These are phyloP conservation scores for Drechmeria coniospora DNA, from an alignment of 2,329 filamentous ascomycete genomes.

Conservation along the genomic window DNA sequence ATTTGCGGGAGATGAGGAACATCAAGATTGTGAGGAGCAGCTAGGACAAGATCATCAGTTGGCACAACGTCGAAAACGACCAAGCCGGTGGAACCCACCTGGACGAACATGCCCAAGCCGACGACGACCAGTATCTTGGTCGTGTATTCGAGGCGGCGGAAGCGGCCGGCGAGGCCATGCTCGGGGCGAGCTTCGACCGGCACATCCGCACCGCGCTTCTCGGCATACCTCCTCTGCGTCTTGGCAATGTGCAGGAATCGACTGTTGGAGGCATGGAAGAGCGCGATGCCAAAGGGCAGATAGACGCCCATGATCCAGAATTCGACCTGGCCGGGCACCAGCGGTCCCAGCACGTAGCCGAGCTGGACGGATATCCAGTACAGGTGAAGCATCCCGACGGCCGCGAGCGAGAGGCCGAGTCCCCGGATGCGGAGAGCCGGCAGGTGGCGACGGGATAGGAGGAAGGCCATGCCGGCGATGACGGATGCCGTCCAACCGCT, in stretches of 20 bases:
- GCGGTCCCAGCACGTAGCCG: conserved; percentile 18
- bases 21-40: conserved; percentile 40
- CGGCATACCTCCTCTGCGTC: conserved; percentile 23
- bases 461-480: conserved; percentile 21
- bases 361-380: conserved; percentile 25
- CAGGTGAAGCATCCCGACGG: conserved; percentile 23
- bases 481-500: conserved; percentile 19
- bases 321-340: conserved; percentile 32
- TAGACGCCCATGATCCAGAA: conserved; percentile 53
- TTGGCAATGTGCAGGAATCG: conserved; percentile 42
- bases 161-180: conserved; percentile 12
- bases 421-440: conserved; percentile 24
- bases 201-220: conserved; percentile 1
- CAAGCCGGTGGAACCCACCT: conserved; percentile 24
- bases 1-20: conserved; percentile 47
- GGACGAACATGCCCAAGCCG: conserved; percentile 36
- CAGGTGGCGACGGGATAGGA: conserved; percentile 18
- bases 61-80: not conserved
- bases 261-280: conserved; percentile 49
- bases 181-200: conserved; percentile 4
- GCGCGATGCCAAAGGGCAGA: conserved; percentile 46
- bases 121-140: conserved; percentile 32
- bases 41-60: conserved; percentile 17
- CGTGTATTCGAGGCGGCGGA: conserved; percentile 23
- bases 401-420: conserved; percentile 21